Evolutionary conservation across 306 rosid species (phyloP), one percentile per base, ranked within the genome.

Genomic region (Fragaria nilgerrensis): DNA sequence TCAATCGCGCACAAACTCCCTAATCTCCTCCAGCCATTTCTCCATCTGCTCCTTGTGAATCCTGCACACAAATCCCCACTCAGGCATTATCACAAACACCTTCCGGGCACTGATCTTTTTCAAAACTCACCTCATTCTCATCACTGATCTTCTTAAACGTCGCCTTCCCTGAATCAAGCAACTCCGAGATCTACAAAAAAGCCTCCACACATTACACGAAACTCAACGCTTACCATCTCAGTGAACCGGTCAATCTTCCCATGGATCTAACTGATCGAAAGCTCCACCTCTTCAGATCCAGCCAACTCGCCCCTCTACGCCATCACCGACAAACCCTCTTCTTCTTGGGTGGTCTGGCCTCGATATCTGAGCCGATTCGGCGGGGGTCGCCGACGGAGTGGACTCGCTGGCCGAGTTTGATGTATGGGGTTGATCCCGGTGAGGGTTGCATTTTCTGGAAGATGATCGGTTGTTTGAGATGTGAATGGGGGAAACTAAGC

Each of bases 1-100:
- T 90, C 97, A 0, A 92, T 86, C 79, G 81, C 70, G 43, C 93
- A 85, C 78, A 92, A 92, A 71, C 43, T 84, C 89, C 58, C 86
- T 85, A 77, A 94, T 88, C 77, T 94, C 92, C 73, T 92, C 89
- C 80, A 85, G 91, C 96, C 98, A 94, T 71, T 89, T 89, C 69
- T 92, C 95, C 0, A 88, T 88, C 58, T 84, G 89, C 80, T 89
- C 93, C 84, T 90, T 89, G 45, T 90, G 93, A 76, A 89, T 86
- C 90, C 98, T 89, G 82, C 81, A 68, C 20, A 44, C 20, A 36
- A 64, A 59, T 45, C 4, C 52, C 12, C 14, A 55, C 34, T 70
- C 41, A 55, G 16, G 5, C 3, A 22, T n/a, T 37, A 29, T 23
- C 34, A 55, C 63, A 37, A 61, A 50, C 43, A 5, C 61, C 68